These are phyloP conservation scores for Amanita thiersii DNA, from an alignment of 768 basidiomycete genomes.

Conservation along the genomic window DNA sequence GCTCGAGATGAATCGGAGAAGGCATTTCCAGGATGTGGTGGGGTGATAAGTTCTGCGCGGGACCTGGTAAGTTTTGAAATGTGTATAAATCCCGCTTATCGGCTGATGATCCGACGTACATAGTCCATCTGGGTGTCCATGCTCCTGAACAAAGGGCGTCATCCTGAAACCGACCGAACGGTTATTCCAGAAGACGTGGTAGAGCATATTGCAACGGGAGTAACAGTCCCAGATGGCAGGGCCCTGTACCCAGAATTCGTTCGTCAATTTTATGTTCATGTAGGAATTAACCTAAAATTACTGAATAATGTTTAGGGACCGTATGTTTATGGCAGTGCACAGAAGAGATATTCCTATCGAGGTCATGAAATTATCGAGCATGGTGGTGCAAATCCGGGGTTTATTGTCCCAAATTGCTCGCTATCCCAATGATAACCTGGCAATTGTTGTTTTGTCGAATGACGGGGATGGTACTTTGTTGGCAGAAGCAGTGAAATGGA, in stretches of 20 bases:
- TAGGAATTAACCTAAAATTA: not conserved
- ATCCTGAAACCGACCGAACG: conserved; percentile 28
- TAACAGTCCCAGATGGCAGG: conserved; percentile 23
- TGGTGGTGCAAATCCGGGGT: conserved; percentile 32
- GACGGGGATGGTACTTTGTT: conserved; percentile 27
- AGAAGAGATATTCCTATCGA: conserved; percentile 29
- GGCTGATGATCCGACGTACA: conserved; percentile 32
- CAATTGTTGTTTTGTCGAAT: conserved; percentile 30
- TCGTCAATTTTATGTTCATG: conserved; percentile 4
- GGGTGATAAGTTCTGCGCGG: conserved; percentile 28
- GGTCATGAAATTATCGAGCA: conserved; percentile 36
- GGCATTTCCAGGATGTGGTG: conserved; percentile 34
- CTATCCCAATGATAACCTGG: conserved; percentile 31
- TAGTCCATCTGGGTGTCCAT: conserved; percentile 31
- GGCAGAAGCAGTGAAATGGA: conserved; percentile 27
- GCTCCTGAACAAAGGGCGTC: too few species aligned
- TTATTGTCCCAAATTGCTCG: conserved; percentile 22
- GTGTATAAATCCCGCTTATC: not conserved
- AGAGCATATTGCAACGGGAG: conserved; percentile 28
- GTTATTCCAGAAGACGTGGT: conserved; percentile 28
- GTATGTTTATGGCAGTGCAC: conserved; percentile 30
- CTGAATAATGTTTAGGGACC: conserved; percentile 20
- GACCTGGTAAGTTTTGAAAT: conserved; percentile 24
- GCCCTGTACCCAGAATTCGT: conserved; percentile 26
- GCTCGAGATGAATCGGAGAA: conserved; percentile 28